These are phyloP conservation scores for Microsporum canis DNA, from an alignment of 2,329 filamentous ascomycete species.

Conservation along the genomic window DNA sequence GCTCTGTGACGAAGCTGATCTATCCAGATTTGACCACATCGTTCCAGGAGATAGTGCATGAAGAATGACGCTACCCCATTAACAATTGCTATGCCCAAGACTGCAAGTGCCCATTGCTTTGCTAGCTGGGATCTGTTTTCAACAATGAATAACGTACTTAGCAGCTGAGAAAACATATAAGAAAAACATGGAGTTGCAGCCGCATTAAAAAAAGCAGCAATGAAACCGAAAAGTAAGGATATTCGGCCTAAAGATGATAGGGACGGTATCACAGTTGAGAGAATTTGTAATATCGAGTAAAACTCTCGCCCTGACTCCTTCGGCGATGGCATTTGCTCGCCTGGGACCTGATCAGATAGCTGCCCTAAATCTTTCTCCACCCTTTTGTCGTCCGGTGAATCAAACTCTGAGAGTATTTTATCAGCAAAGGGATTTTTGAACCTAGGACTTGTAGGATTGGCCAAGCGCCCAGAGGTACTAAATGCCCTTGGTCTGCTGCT, in stretches of 20 bases:
- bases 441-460: background rate
- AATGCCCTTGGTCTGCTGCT: background rate
- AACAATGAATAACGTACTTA: conserved; percentile 55
- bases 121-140: conserved; percentile 41
- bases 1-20: conserved; percentile 58
- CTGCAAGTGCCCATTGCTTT: conserved; percentile 55
- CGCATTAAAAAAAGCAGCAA: conserved; percentile 53
- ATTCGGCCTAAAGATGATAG: conserved; percentile 44
- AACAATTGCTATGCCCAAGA: conserved; percentile 55
- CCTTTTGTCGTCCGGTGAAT: background rate
- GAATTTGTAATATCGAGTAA: conserved; percentile 42
- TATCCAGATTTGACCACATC: conserved; percentile 64
- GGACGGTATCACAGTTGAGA: conserved; percentile 59
- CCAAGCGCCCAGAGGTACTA: background rate
- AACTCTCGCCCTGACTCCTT: background rate
- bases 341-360: background rate
- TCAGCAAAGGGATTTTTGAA: background rate
- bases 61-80: conserved; percentile 56
- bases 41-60: conserved; percentile 61
- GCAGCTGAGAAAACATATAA: conserved; percentile 60
- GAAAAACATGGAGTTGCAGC: conserved; percentile 63
- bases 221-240: conserved; percentile 49
- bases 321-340: background rate
- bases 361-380: background rate
- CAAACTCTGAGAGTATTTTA: background rate